Evolutionary conservation across 2,329 filamentous ascomycete genomes (phyloP), one percentile per base, ranked within the genome.

Genomic region (Hymenoscyphus albidus): DNA sequence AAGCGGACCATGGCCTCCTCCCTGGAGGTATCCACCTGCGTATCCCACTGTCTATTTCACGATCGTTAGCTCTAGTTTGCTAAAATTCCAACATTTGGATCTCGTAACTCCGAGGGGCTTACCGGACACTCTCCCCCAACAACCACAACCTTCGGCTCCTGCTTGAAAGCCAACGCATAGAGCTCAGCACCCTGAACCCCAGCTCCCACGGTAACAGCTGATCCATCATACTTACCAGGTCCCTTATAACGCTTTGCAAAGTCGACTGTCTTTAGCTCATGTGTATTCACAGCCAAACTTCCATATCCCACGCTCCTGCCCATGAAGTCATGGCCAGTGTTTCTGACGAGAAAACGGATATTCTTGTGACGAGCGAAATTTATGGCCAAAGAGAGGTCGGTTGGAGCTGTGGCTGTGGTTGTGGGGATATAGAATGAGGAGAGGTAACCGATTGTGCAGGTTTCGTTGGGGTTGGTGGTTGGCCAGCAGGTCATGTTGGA

Each of bases 1-100:
- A 76, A 80, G 82, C 18, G 78, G 77, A 10, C 83, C 84, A 1
- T 75, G 65, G 83, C 82, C 13, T 82, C 77, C 64, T 84, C 78
- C 3, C 71, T 73, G 0, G 81, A 79, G 0, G 85, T 77, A 31
- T 69, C 72, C 54, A 68, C 62, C 51, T 81, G 78, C 68, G 82
- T 86, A 14, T 76, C 74, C 2, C 75, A 73, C 22, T 87, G 76
- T 1, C 78, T 80, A 55, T 78, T 70, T 70, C 87, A 74, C 81
- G 86, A 0, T 71, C 74, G 22, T 82, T 32, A 13, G 32, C 9
- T 31, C 40, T 44, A 16, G 18, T 2, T 44, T n/a, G 14, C 39
- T 5, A 42, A 42, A 13, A 42, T 42, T 27, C 27, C 27, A 27
- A 27, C 3, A 0, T 27, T 27, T 1, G 27, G 3, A 2, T 27